Base-by-base conservation (phyloP, 352 stramenopile genomes). In the Achlya hypogyna region DNA sequence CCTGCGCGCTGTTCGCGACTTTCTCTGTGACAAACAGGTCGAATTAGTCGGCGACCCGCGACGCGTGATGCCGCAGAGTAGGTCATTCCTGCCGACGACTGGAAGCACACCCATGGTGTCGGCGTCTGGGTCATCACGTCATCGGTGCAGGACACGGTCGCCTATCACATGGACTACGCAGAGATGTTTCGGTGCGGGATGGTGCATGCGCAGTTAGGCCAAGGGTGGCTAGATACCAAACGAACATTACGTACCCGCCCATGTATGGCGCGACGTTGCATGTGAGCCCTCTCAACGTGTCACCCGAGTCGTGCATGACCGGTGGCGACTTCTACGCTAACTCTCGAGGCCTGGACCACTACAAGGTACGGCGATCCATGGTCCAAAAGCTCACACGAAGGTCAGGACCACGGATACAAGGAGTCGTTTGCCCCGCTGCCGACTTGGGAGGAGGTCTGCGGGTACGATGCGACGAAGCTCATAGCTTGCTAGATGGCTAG, bases 221-320 rank as follows among this genome's bases (percentile, higher is more conserved):
- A 6, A 23, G 14, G 29, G 12, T 38, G 25, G 12, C 27, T 40
- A 67, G 60, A 6, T 67, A 67, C 60, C 60, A 89, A 73, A 86
- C 81, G n/a, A 89, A 89, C 56, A 75, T 87, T 4, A 73, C 85
- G 8, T 75, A 88, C 34, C 79, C 79, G 8, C 80, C 82, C 2
- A 77, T 89, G 53, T 91, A 89, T 71, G 81, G 82, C 35, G 80
- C 81, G 31, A 91, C 82, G 47, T 68, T 91, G 38, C 82, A 91
- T 56, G 81, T 89, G 51, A 91, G 79, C 71, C 79, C 74, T 14
- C 65, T 88, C 18, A 54, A 54, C 29, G 29, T 14, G 23, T 16
- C 49, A 16, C 60, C 68, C 12, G 69, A 76, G 28, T 63, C 45
- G 5, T 16, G 51, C 18, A 71, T 87, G 23, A 63, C 84, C 60